phyloP scores from a whole-genome alignment of 805 yeast genomes.

The Saturnispora saitoi region DNA sequence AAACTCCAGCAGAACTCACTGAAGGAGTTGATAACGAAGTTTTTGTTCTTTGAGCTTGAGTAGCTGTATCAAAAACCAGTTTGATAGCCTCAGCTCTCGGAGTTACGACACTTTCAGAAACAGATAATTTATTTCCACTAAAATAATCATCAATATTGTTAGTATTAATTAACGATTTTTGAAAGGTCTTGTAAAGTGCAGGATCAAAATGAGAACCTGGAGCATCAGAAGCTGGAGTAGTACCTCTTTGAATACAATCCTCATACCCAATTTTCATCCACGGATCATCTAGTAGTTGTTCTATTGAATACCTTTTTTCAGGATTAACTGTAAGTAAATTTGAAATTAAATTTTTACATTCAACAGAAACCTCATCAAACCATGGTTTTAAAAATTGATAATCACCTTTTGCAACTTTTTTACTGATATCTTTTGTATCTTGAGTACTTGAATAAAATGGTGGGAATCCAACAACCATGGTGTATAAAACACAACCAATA shows the following conservation, averaged over 20 bases:
- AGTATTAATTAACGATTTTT: slow-evolving; percentile 19
- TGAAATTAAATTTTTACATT: slow-evolving; percentile 61
- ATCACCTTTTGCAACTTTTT: slow-evolving; percentile 63
- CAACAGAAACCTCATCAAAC: slow-evolving; percentile 78
- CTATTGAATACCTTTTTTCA: slow-evolving; percentile 54
- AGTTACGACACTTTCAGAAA: slow-evolving; percentile 17
- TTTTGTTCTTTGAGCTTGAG: slow-evolving; percentile 21
- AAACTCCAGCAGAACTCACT: not conserved
- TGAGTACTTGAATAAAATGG: slow-evolving; percentile 61
- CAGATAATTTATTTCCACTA: slow-evolving; percentile 10
- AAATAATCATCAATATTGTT: slow-evolving; percentile 19
- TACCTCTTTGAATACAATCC: slow-evolving; percentile 9
- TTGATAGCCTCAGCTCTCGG: slow-evolving; percentile 34
- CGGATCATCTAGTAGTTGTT: slow-evolving; percentile 60
- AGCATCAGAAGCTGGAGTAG: slow-evolving; percentile 24
- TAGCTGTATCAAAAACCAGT: slow-evolving; percentile 31
- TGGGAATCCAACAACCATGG: slow-evolving; percentile 64
- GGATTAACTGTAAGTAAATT: slow-evolving; percentile 67
- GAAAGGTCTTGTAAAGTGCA: slow-evolving; percentile 22
- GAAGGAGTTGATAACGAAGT: slow-evolving; percentile 1
- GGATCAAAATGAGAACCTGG: slow-evolving; percentile 25
- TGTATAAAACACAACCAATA: slow-evolving; percentile 61
- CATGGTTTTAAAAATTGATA: slow-evolving; percentile 72
- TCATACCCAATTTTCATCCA: slow-evolving; percentile 42
- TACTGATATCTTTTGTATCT: slow-evolving; percentile 50